Conservation (phyloP, 257 asterid species). For the Fraxinus americana region DNA sequence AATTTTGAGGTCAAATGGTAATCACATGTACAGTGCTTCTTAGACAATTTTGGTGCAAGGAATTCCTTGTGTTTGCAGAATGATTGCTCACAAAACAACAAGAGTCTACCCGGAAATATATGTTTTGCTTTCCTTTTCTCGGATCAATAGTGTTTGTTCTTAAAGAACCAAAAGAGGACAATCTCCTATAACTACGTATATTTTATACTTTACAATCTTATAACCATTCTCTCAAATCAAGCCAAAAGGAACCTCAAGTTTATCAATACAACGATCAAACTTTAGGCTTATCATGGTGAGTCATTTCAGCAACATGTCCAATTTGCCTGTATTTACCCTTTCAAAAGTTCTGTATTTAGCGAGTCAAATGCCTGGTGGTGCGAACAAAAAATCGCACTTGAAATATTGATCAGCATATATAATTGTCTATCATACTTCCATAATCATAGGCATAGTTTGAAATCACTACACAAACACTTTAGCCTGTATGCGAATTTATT, state of each 20-base stretch:
- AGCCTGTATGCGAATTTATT: not conserved
- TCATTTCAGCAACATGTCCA: not conserved
- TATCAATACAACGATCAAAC: not conserved
- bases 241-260: not conserved
- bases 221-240: not conserved
- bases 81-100: not conserved
- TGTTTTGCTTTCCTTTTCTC: not conserved
- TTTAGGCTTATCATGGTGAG: not conserved
- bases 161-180: not conserved
- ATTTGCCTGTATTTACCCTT: not conserved
- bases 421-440: too few relatives aligned
- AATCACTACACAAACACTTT: too few relatives aligned
- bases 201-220: not conserved
- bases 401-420: too few relatives aligned
- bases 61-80: not conserved
- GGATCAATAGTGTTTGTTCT: not conserved
- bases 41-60: constrained; percentile 1
- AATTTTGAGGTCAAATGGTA: constrained; percentile 4
- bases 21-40: not conserved
- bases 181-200: not conserved
- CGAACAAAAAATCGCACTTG: not conserved
- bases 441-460: not conserved
- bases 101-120: constrained; percentile 1
- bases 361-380: too few relatives aligned
- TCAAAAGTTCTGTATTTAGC: not conserved